phyloP scores from a whole-genome alignment of 2,329 filamentous ascomycete species.

The Cladorrhinum sp. region DNA sequence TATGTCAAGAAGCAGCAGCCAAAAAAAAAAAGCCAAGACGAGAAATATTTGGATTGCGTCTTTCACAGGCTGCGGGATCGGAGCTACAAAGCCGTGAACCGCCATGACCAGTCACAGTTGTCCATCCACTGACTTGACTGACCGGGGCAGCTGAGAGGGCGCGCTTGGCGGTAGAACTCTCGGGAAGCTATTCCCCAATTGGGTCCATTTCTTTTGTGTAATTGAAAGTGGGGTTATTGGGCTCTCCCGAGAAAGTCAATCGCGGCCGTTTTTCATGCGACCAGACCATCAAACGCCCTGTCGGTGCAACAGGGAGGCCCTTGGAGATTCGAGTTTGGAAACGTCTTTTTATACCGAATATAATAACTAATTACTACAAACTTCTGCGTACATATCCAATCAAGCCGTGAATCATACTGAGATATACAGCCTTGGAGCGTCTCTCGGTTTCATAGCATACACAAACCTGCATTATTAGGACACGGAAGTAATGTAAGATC shows the following conservation, averaged over 20 bases:
- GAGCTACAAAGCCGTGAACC: background rate
- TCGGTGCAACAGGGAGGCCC: background rate
- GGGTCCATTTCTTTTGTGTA: background rate
- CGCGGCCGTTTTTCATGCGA: background rate
- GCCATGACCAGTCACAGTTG: background rate
- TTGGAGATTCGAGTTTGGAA: background rate
- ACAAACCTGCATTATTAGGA: background rate
- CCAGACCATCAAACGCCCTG: background rate
- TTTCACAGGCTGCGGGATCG: conserved; percentile 8
- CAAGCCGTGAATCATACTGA: too few relatives aligned
- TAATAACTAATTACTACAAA: too few relatives aligned
- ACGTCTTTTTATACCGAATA: background rate
- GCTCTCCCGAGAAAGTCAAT: background rate
- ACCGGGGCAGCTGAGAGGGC: background rate
- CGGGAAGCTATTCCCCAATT: background rate
- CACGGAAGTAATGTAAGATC: background rate
- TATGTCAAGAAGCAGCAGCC: conserved; percentile 9
- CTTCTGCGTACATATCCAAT: too few relatives aligned
- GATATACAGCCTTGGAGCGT: too few relatives aligned
- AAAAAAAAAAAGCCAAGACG: background rate
- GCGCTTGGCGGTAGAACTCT: background rate
- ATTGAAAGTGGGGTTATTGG: background rate
- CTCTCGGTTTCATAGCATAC: too few relatives aligned
- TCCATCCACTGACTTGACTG: background rate
- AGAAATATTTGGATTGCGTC: conserved; percentile 7